phyloP scores from a whole-genome alignment of 768 basidiomycete genomes.

The Cantharellus anzutake region DNA sequence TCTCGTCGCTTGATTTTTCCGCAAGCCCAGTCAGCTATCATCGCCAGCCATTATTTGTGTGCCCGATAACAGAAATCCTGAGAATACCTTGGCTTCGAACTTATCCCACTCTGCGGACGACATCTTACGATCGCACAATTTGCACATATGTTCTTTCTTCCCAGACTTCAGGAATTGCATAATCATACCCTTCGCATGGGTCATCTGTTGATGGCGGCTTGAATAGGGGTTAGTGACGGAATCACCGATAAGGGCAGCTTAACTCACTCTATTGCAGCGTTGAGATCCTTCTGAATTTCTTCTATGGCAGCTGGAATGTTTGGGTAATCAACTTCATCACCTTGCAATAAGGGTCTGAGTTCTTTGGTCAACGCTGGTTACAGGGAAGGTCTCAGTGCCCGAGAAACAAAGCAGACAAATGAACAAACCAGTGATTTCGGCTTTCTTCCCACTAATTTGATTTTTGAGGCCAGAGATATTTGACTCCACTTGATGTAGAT shows the following conservation, averaged over 20 bases:
- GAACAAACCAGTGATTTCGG: slow-evolving; percentile 40
- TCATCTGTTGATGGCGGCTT: slow-evolving; percentile 10
- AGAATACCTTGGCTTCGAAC: slow-evolving; percentile 28
- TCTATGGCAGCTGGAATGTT: slow-evolving; percentile 27
- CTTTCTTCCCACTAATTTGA: slow-evolving; percentile 40
- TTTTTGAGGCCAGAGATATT: slow-evolving; percentile 37
- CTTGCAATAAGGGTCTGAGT: neutral
- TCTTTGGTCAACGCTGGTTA: neutral
- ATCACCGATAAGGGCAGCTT: neutral
- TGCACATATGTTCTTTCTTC: slow-evolving; percentile 46
- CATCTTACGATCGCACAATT: slow-evolving; percentile 56
- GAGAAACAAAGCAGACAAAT: neutral
- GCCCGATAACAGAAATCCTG: no score
- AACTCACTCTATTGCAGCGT: slow-evolving; percentile 26
- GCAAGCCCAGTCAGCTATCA: neutral
- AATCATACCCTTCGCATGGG: slow-evolving; percentile 17
- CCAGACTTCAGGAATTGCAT: slow-evolving; percentile 36
- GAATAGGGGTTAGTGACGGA: neutral
- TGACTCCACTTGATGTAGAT: slow-evolving; percentile 44
- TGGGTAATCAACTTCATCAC: neutral
- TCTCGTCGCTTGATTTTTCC: neutral
- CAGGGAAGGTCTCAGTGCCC: neutral
- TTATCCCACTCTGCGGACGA: slow-evolving; percentile 30
- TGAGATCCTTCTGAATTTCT: slow-evolving; percentile 26
- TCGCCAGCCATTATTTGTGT: no score